phyloP scores from a whole-genome alignment of 148 eudicot genomes.

The Rhododendron ferrugineum region DNA sequence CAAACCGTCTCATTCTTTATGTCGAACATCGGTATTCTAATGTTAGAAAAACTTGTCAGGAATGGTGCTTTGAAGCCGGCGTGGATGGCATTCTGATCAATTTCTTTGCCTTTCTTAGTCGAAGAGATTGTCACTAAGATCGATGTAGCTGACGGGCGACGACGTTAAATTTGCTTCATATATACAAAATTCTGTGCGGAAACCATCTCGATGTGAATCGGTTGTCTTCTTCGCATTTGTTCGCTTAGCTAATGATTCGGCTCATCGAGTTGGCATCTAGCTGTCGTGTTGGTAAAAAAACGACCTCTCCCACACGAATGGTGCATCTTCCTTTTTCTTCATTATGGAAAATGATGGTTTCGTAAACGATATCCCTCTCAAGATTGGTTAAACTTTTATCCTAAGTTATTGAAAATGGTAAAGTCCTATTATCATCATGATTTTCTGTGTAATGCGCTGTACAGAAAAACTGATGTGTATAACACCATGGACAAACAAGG shows the following conservation, averaged over 20 bases:
- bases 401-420: background rate
- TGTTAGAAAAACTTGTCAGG: background rate
- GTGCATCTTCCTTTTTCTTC: background rate
- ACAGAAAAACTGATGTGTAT: background rate
- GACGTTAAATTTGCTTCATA: no score
- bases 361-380: constrained; percentile 1
- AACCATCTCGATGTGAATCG: background rate
- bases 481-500: background rate
- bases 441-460: background rate
- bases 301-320: constrained; percentile 1
- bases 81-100: background rate
- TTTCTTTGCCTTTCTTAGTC: no score
- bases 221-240: background rate
- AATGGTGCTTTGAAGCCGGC: background rate
- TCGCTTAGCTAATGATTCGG: background rate
- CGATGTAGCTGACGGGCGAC: no score
- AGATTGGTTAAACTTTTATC: background rate
- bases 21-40: background rate
- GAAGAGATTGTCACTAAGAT: background rate
- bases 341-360: constrained; percentile 2
- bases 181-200: no score
- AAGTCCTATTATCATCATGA: background rate
- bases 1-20: background rate
- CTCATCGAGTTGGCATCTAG: background rate
- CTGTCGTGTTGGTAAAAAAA: background rate